Evolutionary conservation across 371 early-diverging fungal genomes (phyloP).

Genomic region (Rhizomucor pusillus): DNA sequence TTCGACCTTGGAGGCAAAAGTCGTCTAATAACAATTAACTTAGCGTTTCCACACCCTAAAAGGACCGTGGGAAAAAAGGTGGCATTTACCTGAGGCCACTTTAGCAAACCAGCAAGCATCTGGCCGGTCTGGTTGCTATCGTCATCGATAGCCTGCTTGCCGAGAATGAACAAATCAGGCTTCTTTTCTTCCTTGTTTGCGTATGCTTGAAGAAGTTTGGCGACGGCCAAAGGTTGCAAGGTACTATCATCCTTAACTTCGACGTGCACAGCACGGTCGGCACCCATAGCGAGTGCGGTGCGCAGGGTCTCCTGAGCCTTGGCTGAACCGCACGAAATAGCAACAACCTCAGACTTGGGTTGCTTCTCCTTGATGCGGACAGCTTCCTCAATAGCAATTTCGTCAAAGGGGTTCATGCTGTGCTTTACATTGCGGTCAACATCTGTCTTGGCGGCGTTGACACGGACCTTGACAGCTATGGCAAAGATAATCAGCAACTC

Average conservation of each 20-base stretch:
- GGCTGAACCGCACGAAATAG: conserved; percentile 87
- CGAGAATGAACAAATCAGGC: conserved; percentile 91
- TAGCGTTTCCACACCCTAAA: neutral
- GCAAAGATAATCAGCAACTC: no score
- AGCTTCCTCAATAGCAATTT: conserved; percentile 97
- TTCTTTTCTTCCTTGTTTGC: conserved; percentile 83
- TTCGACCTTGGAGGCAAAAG: conserved; percentile 96
- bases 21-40: conserved; percentile 58
- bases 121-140: conserved; percentile 97
- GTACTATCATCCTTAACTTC: conserved; percentile 74
- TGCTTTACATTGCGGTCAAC: conserved; percentile 97
- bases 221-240: conserved; percentile 87
- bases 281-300: conserved; percentile 98
- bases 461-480: conserved; percentile 92
- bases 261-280: conserved; percentile 95
- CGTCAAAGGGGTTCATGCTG: conserved; percentile 99
- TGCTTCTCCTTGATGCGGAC: conserved; percentile 86
- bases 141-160: conserved; percentile 99
- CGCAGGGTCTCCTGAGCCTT: conserved; percentile 92
- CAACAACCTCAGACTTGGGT: conserved; percentile 78
- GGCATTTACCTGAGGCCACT: conserved; percentile 83
- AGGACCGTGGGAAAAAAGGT: neutral
- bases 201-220: conserved; percentile 88
- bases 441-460: conserved; percentile 83
- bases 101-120: conserved; percentile 95